Evolutionary conservation across 2,329 filamentous ascomycete species (phyloP).

Genomic region (Fusarium piperis): DNA sequence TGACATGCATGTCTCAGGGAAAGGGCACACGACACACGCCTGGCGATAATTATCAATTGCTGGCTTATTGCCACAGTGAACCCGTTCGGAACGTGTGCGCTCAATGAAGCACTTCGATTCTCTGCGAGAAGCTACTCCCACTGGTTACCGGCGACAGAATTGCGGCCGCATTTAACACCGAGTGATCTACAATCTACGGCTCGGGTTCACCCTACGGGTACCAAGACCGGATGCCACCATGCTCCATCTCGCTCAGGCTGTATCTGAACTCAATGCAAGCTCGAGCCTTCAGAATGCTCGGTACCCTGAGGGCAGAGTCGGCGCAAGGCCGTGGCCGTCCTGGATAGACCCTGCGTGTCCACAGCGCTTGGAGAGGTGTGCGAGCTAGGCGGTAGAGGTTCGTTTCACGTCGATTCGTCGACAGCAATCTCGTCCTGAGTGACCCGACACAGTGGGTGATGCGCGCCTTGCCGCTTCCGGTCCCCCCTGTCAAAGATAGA

Average conservation of each 20-base stretch:
- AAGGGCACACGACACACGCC: neutral
- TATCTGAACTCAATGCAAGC: slow-evolving; percentile 23
- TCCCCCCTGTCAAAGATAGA: slow-evolving; percentile 27
- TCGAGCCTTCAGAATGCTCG: slow-evolving; percentile 5
- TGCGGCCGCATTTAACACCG: slow-evolving; percentile 16
- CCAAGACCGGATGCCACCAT: slow-evolving; percentile 14
- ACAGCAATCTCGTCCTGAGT: slow-evolving; percentile 16
- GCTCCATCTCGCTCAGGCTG: slow-evolving; percentile 10
- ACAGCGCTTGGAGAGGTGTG: slow-evolving; percentile 22
- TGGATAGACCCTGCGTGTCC: neutral
- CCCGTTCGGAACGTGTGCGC: neutral
- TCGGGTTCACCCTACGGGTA: slow-evolving; percentile 13
- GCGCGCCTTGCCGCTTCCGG: slow-evolving; percentile 41
- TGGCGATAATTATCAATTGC: neutral
- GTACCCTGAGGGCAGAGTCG: neutral
- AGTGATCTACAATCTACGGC: slow-evolving; percentile 22
- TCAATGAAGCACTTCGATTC: neutral
- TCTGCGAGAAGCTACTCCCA: neutral
- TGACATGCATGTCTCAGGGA: slow-evolving; percentile 27
- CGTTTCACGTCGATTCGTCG: slow-evolving; percentile 33
- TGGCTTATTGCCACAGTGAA: neutral
- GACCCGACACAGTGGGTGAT: slow-evolving; percentile 46
- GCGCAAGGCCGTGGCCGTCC: neutral
- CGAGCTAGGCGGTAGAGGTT: slow-evolving; percentile 3
- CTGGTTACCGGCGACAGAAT: neutral